Base-by-base conservation (phyloP, 805 yeast genomes). In the Wickerhamiella australiensis region DNA sequence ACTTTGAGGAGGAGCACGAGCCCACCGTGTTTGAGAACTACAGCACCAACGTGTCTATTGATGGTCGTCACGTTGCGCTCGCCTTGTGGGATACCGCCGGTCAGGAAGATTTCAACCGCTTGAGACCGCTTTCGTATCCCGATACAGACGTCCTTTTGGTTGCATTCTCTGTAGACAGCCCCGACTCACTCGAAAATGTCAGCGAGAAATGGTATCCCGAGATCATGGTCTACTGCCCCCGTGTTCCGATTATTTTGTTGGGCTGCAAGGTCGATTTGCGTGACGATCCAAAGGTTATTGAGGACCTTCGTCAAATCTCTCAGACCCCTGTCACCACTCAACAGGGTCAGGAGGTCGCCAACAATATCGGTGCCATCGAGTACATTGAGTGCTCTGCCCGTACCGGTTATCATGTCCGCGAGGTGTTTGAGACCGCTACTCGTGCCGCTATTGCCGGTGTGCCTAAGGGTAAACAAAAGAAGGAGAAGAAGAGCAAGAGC, bases 31-130 rank as follows among this genome's bases (percentile, higher is more conserved):
- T 88, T 65, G 96, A 87, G 58, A 87, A 88, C 65, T 87, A 88
- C 64, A 95, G 87, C n/a, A 87, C 95, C 1, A 95, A 86, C 61
- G 87, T 95, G 65, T 71, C 95, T 52, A 94, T 87, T 20, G 96
- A 87, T 61, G 96, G 96, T 3, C 87, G 86, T 56, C 83, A 92
- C 15, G 95, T 87, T 5, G 82, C 86, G 56, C 66, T 87, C 50
- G 90, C 95, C 1, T 67, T 87, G 29, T 87, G 96, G 96, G 96
- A 87, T 64, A 87, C 96, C 1, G 96, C 96, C 5, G 96, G 96
- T 2, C 96, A 87, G 66, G 96, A 87, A 68, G 96, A 87, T 65
- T 87, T 87, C 62, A 95, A 87, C 62, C 69, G 96, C 53, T 69
- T 88, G 52, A 75, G 96, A 54, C 96, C 96, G 1, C 69, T 88